Evolutionary conservation across 2,329 filamentous ascomycete species (phyloP).

Genomic region (Colletotrichum sp.): DNA sequence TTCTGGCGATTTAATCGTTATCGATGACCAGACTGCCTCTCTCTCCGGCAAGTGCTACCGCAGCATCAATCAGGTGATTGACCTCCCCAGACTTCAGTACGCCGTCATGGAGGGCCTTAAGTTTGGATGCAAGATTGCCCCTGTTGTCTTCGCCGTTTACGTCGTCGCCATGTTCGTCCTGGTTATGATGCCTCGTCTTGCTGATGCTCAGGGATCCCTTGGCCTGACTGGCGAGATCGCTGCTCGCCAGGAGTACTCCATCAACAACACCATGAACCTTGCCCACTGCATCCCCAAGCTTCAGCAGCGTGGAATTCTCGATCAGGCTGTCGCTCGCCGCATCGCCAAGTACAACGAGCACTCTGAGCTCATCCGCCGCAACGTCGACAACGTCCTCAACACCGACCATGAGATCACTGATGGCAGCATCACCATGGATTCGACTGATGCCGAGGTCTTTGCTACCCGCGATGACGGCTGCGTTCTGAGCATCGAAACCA

Average conservation of each 20-base stretch:
- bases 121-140: not conserved
- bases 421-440: not conserved
- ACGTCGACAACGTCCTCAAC: not conserved
- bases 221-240: not conserved
- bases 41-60: not conserved
- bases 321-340: not conserved
- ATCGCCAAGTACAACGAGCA: not conserved
- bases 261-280: not conserved
- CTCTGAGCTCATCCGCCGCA: not conserved
- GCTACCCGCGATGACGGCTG: slow-evolving; percentile 10
- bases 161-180: not conserved
- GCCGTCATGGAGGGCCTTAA: not conserved
- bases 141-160: not conserved
- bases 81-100: not conserved
- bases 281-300: not conserved
- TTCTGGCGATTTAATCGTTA: not conserved
- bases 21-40: not conserved
- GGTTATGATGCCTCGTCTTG: not conserved
- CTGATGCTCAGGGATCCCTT: not conserved
- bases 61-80: not conserved
- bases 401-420: slow-evolving; percentile 5
- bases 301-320: not conserved
- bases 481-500: not conserved
- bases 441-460: slow-evolving; percentile 2
- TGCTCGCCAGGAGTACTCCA: not conserved